These are phyloP conservation scores for Nectriaceae sp. DNA, from an alignment of 2,329 filamentous ascomycete genomes.

Conservation along the genomic window DNA sequence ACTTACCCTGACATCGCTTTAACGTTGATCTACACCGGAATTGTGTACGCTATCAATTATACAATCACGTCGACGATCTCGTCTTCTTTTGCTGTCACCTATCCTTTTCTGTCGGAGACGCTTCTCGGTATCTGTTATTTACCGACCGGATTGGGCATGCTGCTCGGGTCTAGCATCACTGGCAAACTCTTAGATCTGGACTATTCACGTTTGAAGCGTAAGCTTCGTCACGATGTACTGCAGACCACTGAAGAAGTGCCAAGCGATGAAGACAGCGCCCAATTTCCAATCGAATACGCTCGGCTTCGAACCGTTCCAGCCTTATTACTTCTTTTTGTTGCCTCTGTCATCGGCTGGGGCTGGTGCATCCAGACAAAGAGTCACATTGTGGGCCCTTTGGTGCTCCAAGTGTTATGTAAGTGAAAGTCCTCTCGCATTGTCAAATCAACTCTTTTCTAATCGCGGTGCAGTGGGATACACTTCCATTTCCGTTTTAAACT, in stretches of 20 bases:
- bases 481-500: conserved; percentile 11
- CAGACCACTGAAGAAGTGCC: not conserved
- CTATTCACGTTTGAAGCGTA: conserved; percentile 7
- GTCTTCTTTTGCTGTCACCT: conserved; percentile 30
- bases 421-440: not conserved
- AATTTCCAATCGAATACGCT: conserved; percentile 9
- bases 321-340: conserved; percentile 6
- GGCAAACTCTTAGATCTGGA: conserved; percentile 12
- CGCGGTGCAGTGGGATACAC: conserved; percentile 7
- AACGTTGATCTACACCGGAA: conserved; percentile 32
- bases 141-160: conserved; percentile 39
- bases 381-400: conserved; percentile 8
- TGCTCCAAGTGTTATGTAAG: conserved; percentile 12
- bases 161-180: conserved; percentile 48
- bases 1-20: conserved; percentile 32
- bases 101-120: conserved; percentile 32
- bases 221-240: not conserved
- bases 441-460: not conserved
- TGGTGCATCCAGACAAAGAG: conserved; percentile 7
- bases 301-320: conserved; percentile 8
- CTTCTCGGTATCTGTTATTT: conserved; percentile 30
- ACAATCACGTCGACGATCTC: conserved; percentile 38
- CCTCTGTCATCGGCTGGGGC: conserved; percentile 8
- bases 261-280: not conserved
- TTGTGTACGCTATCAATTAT: conserved; percentile 37